Percentiles rank a stretch among this genome's conserved stretches.
Conservation (phyloP, 2,329 filamentous ascomycete species). For the Colletotrichum phormii region DNA sequence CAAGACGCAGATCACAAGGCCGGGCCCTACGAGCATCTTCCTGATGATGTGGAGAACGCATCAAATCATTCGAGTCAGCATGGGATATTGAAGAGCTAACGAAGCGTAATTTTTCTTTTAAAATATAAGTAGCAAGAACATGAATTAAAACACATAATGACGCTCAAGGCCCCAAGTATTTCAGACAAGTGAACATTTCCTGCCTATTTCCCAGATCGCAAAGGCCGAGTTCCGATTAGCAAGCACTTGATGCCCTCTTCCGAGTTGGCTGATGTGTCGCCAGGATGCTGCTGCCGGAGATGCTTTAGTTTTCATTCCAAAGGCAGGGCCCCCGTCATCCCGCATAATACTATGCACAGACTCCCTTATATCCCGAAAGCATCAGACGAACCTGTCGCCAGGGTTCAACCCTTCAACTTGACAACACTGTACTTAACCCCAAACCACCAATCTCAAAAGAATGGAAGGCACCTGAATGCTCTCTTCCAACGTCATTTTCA, state of each 20-base stretch:
- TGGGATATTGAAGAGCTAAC: slow-evolving; percentile 26
- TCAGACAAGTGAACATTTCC: not conserved
- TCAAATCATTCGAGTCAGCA: slow-evolving; percentile 24
- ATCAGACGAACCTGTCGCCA: not conserved
- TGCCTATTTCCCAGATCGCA: not conserved
- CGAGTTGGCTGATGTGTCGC: not conserved
- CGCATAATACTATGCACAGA: not conserved
- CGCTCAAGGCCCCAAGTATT: not conserved
- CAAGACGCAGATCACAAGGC: slow-evolving; percentile 24
- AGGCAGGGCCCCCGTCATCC: not conserved
- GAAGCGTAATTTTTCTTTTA: not conserved
- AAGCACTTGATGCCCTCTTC: not conserved
- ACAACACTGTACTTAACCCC: not conserved
- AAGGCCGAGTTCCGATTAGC: not conserved
- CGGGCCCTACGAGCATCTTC: slow-evolving; percentile 24
- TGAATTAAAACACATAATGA: not conserved
- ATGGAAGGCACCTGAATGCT: not conserved
- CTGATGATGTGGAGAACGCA: slow-evolving; percentile 26
- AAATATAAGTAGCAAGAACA: not conserved
- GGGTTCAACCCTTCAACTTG: not conserved
- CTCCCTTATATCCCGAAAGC: not conserved
- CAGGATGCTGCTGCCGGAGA: not conserved
- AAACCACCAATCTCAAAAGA: not conserved
- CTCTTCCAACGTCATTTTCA: not conserved
- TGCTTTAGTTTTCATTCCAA: not conserved